Percentiles rank a stretch among this genome's conserved stretches.
phyloP scores from a whole-genome alignment of 768 basidiomycete species.

The Hortiboletus campestris region DNA sequence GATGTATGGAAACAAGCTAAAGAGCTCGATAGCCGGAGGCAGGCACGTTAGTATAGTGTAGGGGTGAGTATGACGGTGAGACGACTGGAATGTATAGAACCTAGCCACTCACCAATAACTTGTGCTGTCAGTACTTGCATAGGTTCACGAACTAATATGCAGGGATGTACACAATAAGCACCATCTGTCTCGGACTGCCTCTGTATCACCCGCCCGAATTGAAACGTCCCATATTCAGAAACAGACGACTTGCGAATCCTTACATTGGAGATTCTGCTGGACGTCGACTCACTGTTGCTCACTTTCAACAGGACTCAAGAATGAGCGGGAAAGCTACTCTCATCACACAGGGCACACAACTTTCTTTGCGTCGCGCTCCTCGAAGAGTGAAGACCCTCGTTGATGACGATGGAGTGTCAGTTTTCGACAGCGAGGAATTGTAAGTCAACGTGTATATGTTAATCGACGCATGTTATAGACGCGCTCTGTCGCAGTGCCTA shows the following conservation, averaged over 20 bases:
- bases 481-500: conserved; percentile 34
- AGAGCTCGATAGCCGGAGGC: conserved; percentile 51
- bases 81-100: neutral
- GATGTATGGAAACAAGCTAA: conserved; percentile 67
- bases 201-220: conserved; percentile 7
- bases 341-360: conserved; percentile 22
- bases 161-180: neutral
- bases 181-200: neutral
- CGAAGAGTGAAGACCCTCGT: conserved; percentile 16
- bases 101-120: neutral
- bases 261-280: neutral
- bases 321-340: conserved; percentile 17
- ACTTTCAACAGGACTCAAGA: neutral
- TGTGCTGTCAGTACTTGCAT: neutral
- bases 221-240: conserved; percentile 14
- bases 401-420: conserved; percentile 20
- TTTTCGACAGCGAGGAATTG: conserved; percentile 35
- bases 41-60: conserved; percentile 8
- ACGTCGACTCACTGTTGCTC: neutral
- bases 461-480: neutral
- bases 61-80: conserved; percentile 6
- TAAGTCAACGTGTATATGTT: conserved; percentile 19
- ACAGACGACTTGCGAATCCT: conserved; percentile 1
- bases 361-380: conserved; percentile 24
- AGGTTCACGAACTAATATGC: neutral